Conservation (phyloP, 768 basidiomycete genomes). For the Kwoniella mangroviensis region DNA sequence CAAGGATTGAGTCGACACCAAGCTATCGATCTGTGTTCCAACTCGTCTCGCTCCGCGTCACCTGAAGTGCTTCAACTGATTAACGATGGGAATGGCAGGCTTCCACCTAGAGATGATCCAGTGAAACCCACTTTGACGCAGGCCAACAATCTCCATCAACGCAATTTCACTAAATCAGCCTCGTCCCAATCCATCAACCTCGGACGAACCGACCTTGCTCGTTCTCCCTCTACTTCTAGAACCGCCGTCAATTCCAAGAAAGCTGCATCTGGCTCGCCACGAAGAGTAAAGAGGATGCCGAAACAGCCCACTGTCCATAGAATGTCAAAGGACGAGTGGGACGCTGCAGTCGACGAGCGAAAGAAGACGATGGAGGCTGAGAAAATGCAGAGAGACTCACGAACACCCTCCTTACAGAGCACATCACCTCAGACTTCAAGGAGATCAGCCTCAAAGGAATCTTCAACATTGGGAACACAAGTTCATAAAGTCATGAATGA, state of each 20-base stretch:
- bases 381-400: not conserved
- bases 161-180: not conserved
- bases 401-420: not conserved
- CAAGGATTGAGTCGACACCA: not conserved
- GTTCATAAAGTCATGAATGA: not conserved
- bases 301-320: not conserved
- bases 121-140: not conserved
- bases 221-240: not conserved
- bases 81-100: not conserved
- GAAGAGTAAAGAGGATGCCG: not conserved
- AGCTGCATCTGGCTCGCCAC: not conserved
- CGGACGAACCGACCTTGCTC: not conserved
- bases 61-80: not conserved
- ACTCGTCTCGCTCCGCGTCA: not conserved
- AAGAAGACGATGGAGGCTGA: not conserved
- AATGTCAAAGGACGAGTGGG: not conserved
- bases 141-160: not conserved
- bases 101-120: too few relatives aligned
- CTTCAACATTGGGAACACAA: not conserved
- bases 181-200: not conserved
- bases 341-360: not conserved
- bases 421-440: too few relatives aligned
- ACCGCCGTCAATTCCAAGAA: not conserved
- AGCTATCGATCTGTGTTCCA: not conserved
- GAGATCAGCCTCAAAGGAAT: conserved; percentile 1